Percentiles rank a stretch among this genome's conserved stretches.
phyloP scores from a whole-genome alignment of 2,329 filamentous ascomycete genomes.

The Plectosphaerella cucumerina region DNA sequence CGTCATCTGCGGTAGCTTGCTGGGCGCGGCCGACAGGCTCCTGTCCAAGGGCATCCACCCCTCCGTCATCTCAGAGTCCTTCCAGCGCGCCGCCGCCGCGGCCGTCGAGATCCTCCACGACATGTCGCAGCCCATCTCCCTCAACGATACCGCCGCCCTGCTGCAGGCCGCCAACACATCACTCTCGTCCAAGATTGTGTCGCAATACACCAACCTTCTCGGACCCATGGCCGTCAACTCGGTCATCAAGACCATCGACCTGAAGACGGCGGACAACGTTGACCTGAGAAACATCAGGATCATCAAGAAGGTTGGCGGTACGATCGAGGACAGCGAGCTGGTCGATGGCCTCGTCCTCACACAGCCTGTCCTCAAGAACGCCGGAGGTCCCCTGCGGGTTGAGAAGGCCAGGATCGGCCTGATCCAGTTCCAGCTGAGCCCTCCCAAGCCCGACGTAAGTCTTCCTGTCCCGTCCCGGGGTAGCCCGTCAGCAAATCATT shows the following conservation, averaged over 20 bases:
- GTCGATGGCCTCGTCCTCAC: slow-evolving; percentile 90
- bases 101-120: slow-evolving; percentile 87
- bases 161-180: slow-evolving; percentile 97
- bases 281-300: slow-evolving; percentile 96
- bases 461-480: slow-evolving; percentile 3
- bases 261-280: slow-evolving; percentile 93
- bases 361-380: slow-evolving; percentile 90
- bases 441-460: slow-evolving; percentile 90
- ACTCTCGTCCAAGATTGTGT: slow-evolving; percentile 96
- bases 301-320: slow-evolving; percentile 95
- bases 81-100: slow-evolving; percentile 88
- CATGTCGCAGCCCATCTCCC: slow-evolving; percentile 91
- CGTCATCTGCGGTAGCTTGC: slow-evolving; percentile 91
- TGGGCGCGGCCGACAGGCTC: slow-evolving; percentile 89
- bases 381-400: slow-evolving; percentile 84
- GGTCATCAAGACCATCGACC: slow-evolving; percentile 91
- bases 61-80: slow-evolving; percentile 94
- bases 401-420: slow-evolving; percentile 97
- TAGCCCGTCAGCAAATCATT: slow-evolving; percentile 4
- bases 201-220: slow-evolving; percentile 89
- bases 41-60: slow-evolving; percentile 93
- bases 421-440: slow-evolving; percentile 98
- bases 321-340: slow-evolving; percentile 97
- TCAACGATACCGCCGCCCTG: slow-evolving; percentile 82
- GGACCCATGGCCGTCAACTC: slow-evolving; percentile 98